These are phyloP conservation scores for Chrysoporthe cubensis DNA, from an alignment of 2,329 filamentous ascomycete species.

Conservation along the genomic window DNA sequence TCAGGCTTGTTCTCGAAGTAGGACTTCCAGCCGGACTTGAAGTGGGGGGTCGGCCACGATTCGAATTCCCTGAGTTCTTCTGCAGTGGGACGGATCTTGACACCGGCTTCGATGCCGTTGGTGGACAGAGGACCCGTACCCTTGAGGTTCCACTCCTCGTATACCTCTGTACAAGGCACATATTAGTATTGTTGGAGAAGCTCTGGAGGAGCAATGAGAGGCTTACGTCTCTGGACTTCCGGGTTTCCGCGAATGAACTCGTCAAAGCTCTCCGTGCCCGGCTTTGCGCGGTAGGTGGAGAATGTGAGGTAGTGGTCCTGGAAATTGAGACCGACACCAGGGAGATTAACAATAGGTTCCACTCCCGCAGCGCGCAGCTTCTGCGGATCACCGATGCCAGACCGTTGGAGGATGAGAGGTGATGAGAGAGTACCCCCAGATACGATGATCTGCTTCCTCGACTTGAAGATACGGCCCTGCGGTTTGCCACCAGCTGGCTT, in stretches of 20 bases:
- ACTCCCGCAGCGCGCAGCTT: constrained; percentile 72
- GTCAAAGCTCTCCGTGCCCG: constrained; percentile 77
- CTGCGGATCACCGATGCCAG: constrained; percentile 71
- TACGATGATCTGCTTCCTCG: constrained; percentile 75
- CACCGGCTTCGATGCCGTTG: constrained; percentile 79
- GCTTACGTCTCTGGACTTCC: constrained; percentile 66
- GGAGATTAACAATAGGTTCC: constrained; percentile 70
- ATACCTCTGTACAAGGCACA: constrained; percentile 53
- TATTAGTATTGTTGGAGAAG: constrained; percentile 18
- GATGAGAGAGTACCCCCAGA: constrained; percentile 75
- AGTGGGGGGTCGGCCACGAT: constrained; percentile 74
- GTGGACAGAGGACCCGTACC: constrained; percentile 78
- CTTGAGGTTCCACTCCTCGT: constrained; percentile 77
- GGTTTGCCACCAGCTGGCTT: constrained; percentile 62
- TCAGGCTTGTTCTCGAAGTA: constrained; percentile 86
- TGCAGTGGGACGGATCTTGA: constrained; percentile 74
- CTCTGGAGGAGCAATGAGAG: not conserved
- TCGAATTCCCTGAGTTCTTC: constrained; percentile 71
- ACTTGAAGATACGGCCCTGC: constrained; percentile 57
- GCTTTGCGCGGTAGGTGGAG: constrained; percentile 72
- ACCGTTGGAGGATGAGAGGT: constrained; percentile 75
- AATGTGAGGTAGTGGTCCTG: constrained; percentile 78
- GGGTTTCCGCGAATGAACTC: constrained; percentile 78
- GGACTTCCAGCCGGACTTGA: constrained; percentile 75
- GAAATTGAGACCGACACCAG: constrained; percentile 76